Evolutionary conservation across 768 basidiomycete genomes (phyloP), one percentile per base, ranked within the genome.

Genomic region (Suillus spraguei): DNA sequence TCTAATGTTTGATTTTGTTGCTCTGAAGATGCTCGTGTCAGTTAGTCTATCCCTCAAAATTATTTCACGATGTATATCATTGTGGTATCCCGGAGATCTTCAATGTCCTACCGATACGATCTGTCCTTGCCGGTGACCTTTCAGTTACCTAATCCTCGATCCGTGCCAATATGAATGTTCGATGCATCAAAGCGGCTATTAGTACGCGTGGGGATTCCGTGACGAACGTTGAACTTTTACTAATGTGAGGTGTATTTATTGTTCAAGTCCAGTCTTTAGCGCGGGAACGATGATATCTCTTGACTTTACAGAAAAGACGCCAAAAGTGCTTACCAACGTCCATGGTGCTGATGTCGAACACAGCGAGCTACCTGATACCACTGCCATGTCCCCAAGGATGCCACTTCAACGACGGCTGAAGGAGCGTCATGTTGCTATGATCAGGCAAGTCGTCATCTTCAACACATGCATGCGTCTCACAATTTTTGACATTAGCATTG

Each of bases 341-440:
- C 24, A 24, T 49, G 28, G 28, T 28, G 28, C 28, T 28, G 47
- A 49, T 6, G 3, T 24, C 3, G 47, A 49, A 14, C 22, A 24
- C 6, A 8, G 7, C 4, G 47, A 24, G 16, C 47, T 49, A 7
- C 47, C 24, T 4, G 22, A 49, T 14, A 49, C 47, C 3, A 3
- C 22, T 49, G 14, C 1, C 47, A 6, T 49, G 6, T 6, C 7
- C 8, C 22, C 22, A 2, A 49, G 3, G 22, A 24, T 6, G 6
- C 24, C 47, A 22, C 47, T 49, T 49, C 47, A 49, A 49, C 47
- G 47, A 14, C 47, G 47, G 22, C 47, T 49, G 47, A 49, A 49
- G 47, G 47, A 1, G 22, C 47, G 47, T 49, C 47, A 49, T 24
- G 47, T 49, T 24, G 47, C 22, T 13, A 49, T 49, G 47, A 49